Conservation (phyloP, 2,329 filamentous ascomycete genomes). For the Blastomyces silverae region DNA sequence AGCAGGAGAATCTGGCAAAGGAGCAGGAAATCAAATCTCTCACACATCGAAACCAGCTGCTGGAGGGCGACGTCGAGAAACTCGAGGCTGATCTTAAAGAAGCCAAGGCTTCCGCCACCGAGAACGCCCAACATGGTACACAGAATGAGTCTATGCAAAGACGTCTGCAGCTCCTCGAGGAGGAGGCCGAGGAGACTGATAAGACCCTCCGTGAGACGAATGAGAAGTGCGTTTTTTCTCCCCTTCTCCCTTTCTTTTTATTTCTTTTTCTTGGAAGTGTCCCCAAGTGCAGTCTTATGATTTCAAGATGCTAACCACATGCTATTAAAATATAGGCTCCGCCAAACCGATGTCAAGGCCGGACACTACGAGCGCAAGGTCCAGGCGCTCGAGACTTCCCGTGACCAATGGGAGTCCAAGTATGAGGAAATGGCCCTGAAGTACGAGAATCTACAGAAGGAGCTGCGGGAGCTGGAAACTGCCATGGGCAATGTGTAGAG, state of each 20-base stretch:
- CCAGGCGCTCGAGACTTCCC: constrained; percentile 84
- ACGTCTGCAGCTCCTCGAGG: constrained; percentile 91
- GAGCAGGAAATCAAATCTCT: constrained; percentile 98
- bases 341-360: constrained; percentile 98
- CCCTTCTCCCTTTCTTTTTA: not conserved
- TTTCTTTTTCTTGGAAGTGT: not conserved
- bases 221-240: constrained; percentile 72
- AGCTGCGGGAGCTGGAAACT: constrained; percentile 80
- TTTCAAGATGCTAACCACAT: not conserved
- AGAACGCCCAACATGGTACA: constrained; percentile 72
- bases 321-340: constrained; percentile 62
- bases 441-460: constrained; percentile 74
- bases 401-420: constrained; percentile 93
- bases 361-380: constrained; percentile 99
- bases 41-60: constrained; percentile 86
- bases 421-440: constrained; percentile 97
- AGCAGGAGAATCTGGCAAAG: constrained; percentile 92
- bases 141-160: constrained; percentile 89
- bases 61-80: constrained; percentile 89
- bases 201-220: constrained; percentile 95
- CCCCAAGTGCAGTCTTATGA: not conserved
- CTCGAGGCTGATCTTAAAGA: constrained; percentile 77
- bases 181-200: constrained; percentile 94
- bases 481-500: constrained; percentile 86
- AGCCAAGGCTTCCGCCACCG: constrained; percentile 76